These are phyloP conservation scores for Mollisia scopiformis DNA, from an alignment of 2,329 filamentous ascomycete genomes.

Conservation along the genomic window DNA sequence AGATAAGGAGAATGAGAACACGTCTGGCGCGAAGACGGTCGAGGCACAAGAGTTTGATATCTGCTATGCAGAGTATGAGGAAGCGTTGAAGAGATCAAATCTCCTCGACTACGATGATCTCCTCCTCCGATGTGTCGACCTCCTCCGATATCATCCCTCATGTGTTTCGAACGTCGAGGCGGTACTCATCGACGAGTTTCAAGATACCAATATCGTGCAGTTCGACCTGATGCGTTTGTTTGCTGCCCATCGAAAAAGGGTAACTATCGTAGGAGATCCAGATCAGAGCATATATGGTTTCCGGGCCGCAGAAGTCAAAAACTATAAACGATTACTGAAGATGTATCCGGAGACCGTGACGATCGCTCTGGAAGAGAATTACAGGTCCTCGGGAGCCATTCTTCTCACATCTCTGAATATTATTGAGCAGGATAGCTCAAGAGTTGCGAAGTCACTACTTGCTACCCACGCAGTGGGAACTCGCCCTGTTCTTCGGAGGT, in stretches of 20 bases:
- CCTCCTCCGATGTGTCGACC: conserved; percentile 78
- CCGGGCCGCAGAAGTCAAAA: conserved; percentile 89
- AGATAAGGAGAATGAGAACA: conserved; percentile 42
- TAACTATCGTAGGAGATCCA: conserved; percentile 94
- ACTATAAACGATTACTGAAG: conserved; percentile 75
- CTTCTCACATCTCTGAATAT: conserved; percentile 78
- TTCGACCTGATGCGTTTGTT: conserved; percentile 93
- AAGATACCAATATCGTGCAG: conserved; percentile 94
- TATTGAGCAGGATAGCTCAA: conserved; percentile 84
- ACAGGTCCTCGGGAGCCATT: conserved; percentile 87
- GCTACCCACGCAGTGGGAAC: conserved; percentile 82
- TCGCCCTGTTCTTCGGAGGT: conserved; percentile 75
- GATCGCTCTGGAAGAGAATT: conserved; percentile 90
- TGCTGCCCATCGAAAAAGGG: conserved; percentile 70
- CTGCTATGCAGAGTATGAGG: conserved; percentile 79
- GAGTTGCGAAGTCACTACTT: conserved; percentile 79
- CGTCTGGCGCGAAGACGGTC: conserved; percentile 36
- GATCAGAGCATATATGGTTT: conserved; percentile 99
- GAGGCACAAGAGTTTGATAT: conserved; percentile 69
- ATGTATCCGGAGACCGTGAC: conserved; percentile 80
- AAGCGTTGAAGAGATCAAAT: conserved; percentile 73
- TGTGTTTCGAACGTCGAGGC: conserved; percentile 90
- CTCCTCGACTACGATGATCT: conserved; percentile 95
- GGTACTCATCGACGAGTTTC: conserved; percentile 95
- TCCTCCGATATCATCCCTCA: conserved; percentile 72